These are phyloP conservation scores for Cordyceps cicadae DNA, from an alignment of 2,329 filamentous ascomycete species.

Conservation along the genomic window DNA sequence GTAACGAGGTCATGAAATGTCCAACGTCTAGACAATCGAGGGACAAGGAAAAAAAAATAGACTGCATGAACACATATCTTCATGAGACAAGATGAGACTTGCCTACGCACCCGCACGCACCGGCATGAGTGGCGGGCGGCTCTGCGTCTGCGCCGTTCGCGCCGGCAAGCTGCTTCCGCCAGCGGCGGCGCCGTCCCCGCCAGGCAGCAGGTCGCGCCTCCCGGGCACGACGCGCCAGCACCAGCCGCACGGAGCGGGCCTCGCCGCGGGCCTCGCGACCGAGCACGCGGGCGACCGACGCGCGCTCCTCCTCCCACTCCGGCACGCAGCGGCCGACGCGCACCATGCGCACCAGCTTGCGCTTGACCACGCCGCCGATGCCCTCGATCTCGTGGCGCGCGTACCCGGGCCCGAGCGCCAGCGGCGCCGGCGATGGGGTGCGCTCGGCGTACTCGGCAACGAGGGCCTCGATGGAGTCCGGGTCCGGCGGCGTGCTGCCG, in stretches of 20 bases:
- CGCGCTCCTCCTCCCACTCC: conserved; percentile 72
- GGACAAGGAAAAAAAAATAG: neutral
- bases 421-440: conserved; percentile 39
- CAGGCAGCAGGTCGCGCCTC: conserved; percentile 30
- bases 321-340: conserved; percentile 76
- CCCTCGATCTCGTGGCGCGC: conserved; percentile 83
- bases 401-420: conserved; percentile 61
- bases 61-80: neutral
- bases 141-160: neutral
- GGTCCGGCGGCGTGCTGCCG: neutral
- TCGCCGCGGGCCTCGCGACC: conserved; percentile 59
- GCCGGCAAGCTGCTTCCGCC: neutral
- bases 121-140: too few relatives aligned
- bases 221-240: conserved; percentile 69
- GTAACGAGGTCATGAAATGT: neutral
- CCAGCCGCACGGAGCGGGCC: conserved; percentile 79
- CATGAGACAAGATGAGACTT: neutral
- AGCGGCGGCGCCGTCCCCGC: neutral
- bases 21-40: neutral
- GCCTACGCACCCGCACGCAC: neutral
- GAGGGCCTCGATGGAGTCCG: conserved; percentile 12
- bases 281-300: conserved; percentile 44
- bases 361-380: conserved; percentile 80
- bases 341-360: conserved; percentile 76
- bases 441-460: conserved; percentile 14